Base-by-base conservation (phyloP, 1,139 yeast species). In the Hansenula anomala region DNA sequence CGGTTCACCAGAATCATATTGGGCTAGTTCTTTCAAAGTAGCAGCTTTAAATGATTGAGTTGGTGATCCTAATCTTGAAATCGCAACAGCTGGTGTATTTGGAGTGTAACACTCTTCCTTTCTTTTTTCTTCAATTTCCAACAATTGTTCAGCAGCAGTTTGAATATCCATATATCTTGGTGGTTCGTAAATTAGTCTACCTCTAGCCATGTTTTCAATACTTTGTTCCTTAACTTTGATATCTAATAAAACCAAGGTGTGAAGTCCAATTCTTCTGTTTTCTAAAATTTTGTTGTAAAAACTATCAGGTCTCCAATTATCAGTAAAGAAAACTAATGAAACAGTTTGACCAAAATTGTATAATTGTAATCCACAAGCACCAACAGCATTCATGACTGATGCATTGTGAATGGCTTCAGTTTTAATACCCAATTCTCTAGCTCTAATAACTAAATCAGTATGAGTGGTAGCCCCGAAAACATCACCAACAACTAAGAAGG, bases 401-500 rank as follows among this genome's bases (percentile, higher is more conserved):
- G 98, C 98, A 62, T 92, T 92, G 65, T 92, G 98, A 43, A 92
- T 78, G 36, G 86, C 76, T 56, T 86, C 94, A 33, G 86, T 88
- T 41, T 73, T 68, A 56, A 92, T 87, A 2, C 78, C 78, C 46
- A 81, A 70, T 61, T 86, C 95, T 51, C 95, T 75, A 27, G 97
- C 97, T 53, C 98, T 72, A 43, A 92, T 75, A 30, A 89, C 88
- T 48, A 92, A 72, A 64, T 92, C 98, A 0, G 97, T 88, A 62
- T 92, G 98, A 0, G 98, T 92, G 6, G 98, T 92, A 31, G 98
- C 98, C 26, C 98, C 98, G 59, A 88, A 90, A 27, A 95, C 96
- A 59, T 92, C 98, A 29, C 98, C 98, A 20, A 92, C 98, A 16
- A 92, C 98, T 50, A 92, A 69, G 54, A 92, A 89, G 1, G 97